Base-by-base conservation (phyloP, 164 flowering plant species). In the Warburgia ugandensis region DNA sequence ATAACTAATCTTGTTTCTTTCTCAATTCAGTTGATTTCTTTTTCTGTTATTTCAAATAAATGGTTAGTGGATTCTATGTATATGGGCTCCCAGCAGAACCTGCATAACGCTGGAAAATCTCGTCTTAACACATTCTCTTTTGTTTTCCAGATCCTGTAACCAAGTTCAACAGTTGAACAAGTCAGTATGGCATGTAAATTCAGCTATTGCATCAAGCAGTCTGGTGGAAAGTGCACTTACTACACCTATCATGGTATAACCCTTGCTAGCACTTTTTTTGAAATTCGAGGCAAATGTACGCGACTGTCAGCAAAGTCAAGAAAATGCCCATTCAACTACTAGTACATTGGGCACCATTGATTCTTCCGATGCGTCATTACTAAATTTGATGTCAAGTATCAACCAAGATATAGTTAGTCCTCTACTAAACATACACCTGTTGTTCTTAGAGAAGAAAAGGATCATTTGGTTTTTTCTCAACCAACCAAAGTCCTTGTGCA, bases 171-270 rank as follows among this genome's bases (percentile, higher is more conserved):
- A 79, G 54, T 48, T 79, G 58, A 85, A 80, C 68, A 83, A 73
- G 58, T 87, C 98, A 48, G 79, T 79, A 9, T 81, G 95, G 86
- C 71, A 83, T 65, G 80, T 69, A 45, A 81, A 81, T 57, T 85
- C 92, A 55, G 61, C 77, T 46, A 68, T 73, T 60, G 72, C 91
- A 43, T 87, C 99, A 11, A 81, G 85, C 73, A 70, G 77, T 59
- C 63, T 85, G 53, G 62, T 78, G 65, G 94, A 84, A 49, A 88
- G 95, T 68, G 72, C 73, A 44, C 85, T 79, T 65, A 48, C 64
- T 4, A 56, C 69, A 29, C 68, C 78, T 46, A 7, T 44, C 19
- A 65, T 39, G 79, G 95, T 90, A 81, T 47, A 9, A 48, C 33
- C 27, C 13, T 23, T 14, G 20, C 7, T 1, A 43, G 11, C 20